phyloP scores from a whole-genome alignment of 108 stramenopile genomes.

The Cyclotella atomus region DNA sequence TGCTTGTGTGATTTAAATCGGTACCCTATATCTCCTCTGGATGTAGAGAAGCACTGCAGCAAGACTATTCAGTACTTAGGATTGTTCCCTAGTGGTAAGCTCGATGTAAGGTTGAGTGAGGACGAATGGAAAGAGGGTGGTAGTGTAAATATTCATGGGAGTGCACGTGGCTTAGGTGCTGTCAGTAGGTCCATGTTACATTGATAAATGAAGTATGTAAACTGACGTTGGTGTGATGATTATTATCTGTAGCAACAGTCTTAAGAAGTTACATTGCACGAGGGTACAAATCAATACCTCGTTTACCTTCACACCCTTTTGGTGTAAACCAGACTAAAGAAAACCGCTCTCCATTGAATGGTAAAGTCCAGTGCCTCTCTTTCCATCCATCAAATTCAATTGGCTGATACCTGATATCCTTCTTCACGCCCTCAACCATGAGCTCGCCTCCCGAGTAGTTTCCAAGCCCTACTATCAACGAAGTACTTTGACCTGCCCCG shows the following conservation, averaged over 20 bases:
- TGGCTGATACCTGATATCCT: constrained; percentile 91
- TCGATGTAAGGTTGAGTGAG: constrained; percentile 66
- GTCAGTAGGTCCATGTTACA: constrained; percentile 50
- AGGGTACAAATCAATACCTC: constrained; percentile 73
- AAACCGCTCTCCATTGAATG: constrained; percentile 93
- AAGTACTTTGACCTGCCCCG: constrained; percentile 91
- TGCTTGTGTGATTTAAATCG: constrained; percentile 74
- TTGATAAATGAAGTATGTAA: constrained; percentile 14
- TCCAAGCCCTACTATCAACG: constrained; percentile 92
- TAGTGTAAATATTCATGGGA: not conserved
- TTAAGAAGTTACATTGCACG: not conserved
- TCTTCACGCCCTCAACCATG: constrained; percentile 85
- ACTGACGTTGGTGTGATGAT: not conserved
- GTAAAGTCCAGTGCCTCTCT: constrained; percentile 93
- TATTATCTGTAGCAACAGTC: not conserved
- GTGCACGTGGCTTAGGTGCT: constrained; percentile 61
- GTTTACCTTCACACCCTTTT: constrained; percentile 84
- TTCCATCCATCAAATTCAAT: constrained; percentile 95
- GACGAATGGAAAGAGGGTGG: constrained; percentile 51
- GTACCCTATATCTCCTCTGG: constrained; percentile 51
- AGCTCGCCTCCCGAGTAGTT: constrained; percentile 90
- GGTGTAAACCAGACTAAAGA: constrained; percentile 97
- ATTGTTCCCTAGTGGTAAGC: constrained; percentile 78
- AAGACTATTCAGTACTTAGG: constrained; percentile 82
- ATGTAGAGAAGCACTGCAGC: constrained; percentile 49